Conservation (phyloP, 805 yeast species). For the Wickerhamomyces sydowiorum region DNA sequence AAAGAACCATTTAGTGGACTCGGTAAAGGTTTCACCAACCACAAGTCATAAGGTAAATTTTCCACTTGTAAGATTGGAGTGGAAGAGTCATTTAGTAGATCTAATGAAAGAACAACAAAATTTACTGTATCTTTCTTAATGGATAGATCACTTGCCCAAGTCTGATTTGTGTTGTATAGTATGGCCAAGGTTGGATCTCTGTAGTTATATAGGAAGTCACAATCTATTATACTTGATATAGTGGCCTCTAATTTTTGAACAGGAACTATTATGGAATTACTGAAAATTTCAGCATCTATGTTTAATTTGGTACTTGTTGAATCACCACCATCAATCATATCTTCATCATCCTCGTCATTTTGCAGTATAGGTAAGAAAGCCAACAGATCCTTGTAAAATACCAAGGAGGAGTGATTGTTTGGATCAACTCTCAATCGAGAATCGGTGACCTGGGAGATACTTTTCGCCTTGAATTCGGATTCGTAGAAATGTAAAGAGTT, state of each 20-base stretch:
- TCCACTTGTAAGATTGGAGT: slow-evolving; percentile 63
- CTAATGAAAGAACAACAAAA: slow-evolving; percentile 63
- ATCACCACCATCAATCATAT: slow-evolving; percentile 22
- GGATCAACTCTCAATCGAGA: slow-evolving; percentile 45
- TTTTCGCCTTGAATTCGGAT: slow-evolving; percentile 46
- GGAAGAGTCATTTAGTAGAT: slow-evolving; percentile 42
- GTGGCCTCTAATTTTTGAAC: slow-evolving; percentile 51
- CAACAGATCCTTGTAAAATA: slow-evolving; percentile 60
- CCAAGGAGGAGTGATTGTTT: slow-evolving; percentile 44
- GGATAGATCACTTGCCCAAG: slow-evolving; percentile 78
- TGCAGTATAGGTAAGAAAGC: slow-evolving; percentile 64
- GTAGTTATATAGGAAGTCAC: slow-evolving; percentile 67
- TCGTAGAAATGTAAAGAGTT: slow-evolving; percentile 86
- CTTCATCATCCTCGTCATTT: slow-evolving; percentile 37
- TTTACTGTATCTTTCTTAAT: slow-evolving; percentile 55
- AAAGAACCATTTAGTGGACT: slow-evolving; percentile 67
- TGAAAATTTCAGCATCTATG: slow-evolving; percentile 9
- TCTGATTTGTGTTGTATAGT: slow-evolving; percentile 47
- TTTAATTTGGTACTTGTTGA: slow-evolving; percentile 5
- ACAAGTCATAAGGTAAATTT: slow-evolving; percentile 70
- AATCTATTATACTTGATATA: slow-evolving; percentile 60
- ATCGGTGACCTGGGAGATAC: slow-evolving; percentile 34
- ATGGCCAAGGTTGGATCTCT: slow-evolving; percentile 79
- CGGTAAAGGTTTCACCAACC: slow-evolving; percentile 55
- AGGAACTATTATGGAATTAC: slow-evolving; percentile 49